Evolutionary conservation across 2,329 filamentous ascomycete genomes (phyloP).

Genomic region (Diaporthe citri): DNA sequence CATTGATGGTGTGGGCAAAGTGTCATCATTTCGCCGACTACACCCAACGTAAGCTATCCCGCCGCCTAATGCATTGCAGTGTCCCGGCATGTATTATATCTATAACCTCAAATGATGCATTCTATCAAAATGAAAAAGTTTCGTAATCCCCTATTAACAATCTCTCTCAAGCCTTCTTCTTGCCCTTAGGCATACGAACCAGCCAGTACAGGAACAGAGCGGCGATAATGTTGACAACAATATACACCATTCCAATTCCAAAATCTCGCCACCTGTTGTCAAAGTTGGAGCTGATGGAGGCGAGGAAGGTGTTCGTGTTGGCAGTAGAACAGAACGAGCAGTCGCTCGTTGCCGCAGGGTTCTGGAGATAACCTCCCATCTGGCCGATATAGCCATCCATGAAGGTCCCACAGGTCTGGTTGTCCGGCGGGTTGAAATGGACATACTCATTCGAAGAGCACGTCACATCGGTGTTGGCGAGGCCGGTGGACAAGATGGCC

Average conservation of each 20-base stretch:
- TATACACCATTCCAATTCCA: constrained; percentile 68
- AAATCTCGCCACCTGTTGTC: constrained; percentile 75
- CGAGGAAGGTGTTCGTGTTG: constrained; percentile 66
- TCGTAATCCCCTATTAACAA: background rate
- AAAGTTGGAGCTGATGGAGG: constrained; percentile 64
- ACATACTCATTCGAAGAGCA: constrained; percentile 80
- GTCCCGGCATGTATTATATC: no score
- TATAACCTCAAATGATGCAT: background rate
- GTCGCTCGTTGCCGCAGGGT: constrained; percentile 58
- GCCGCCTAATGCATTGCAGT: no score
- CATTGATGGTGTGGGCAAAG: no score
- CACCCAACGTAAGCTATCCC: no score
- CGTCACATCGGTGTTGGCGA: constrained; percentile 74
- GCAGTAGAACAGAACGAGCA: constrained; percentile 70
- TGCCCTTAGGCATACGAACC: constrained; percentile 47
- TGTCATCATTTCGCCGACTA: no score
- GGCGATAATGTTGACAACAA: constrained; percentile 64
- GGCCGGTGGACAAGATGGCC: constrained; percentile 76
- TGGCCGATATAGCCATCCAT: constrained; percentile 61
- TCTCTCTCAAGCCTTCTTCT: constrained; percentile 17
- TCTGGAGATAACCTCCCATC: constrained; percentile 66
- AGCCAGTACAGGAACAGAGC: constrained; percentile 63
- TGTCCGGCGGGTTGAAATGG: constrained; percentile 70
- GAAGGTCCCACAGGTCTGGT: constrained; percentile 72
- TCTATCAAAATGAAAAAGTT: background rate